Evolutionary conservation across 2,329 filamentous ascomycete genomes (phyloP).

Genomic region (Aureobasidium sp.): DNA sequence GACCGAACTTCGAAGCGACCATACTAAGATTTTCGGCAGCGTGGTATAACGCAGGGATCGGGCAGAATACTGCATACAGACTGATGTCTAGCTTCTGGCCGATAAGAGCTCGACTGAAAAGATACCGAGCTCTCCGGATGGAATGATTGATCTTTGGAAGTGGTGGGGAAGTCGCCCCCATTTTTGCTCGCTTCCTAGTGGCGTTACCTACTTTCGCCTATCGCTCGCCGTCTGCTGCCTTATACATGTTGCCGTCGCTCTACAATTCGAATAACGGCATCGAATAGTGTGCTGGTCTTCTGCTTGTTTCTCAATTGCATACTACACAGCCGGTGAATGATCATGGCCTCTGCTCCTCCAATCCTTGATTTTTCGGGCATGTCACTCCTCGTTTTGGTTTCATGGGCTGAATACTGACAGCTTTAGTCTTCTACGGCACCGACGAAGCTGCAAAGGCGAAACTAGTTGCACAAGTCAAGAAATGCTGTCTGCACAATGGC

Average conservation of each 20-base stretch:
- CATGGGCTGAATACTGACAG: not conserved
- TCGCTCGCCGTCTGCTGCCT: not conserved
- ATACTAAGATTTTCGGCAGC: no score
- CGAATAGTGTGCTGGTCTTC: not conserved
- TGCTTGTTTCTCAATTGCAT: not conserved
- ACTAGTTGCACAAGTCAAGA: not conserved
- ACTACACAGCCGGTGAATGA: not conserved
- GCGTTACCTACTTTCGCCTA: not conserved
- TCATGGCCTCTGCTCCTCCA: not conserved
- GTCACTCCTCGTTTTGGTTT: no score
- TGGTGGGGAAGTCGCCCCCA: conserved; percentile 2
- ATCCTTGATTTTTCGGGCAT: not conserved
- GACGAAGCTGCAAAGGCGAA: not conserved
- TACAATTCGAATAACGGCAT: not conserved
- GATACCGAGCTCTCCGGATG: not conserved
- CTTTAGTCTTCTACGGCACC: not conserved
- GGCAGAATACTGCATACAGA: no score
- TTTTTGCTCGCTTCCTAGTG: not conserved
- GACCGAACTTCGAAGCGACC: no score
- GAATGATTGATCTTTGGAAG: not conserved
- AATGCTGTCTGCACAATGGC: conserved; percentile 23
- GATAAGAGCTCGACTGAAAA: not conserved
- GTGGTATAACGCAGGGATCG: no score
- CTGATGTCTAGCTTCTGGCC: not conserved
- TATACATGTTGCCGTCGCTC: not conserved